Evolutionary conservation across 441 rosid species (phyloP).

Genomic region (Syzygium syzygioides): DNA sequence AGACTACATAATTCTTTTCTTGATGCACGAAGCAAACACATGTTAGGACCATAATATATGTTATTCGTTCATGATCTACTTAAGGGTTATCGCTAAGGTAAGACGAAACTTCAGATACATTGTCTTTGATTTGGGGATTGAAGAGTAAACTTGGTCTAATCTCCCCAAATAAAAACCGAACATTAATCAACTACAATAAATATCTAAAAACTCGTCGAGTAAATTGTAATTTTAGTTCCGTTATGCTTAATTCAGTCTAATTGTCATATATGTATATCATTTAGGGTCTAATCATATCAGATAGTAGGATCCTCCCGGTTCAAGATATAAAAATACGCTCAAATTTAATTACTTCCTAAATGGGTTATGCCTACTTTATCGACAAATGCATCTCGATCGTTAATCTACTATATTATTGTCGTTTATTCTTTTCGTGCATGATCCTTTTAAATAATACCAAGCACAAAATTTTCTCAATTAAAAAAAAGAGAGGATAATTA

Average conservation of each 20-base stretch:
- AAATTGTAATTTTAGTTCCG: not conserved
- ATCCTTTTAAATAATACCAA: not conserved
- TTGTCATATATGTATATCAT: not conserved
- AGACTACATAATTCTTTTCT: not conserved
- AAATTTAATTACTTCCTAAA: not conserved
- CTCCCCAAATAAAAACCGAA: not conserved
- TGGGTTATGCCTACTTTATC: fast-evolving
- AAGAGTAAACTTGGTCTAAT: not conserved
- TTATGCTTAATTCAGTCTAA: not conserved
- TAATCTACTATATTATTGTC: fast-evolving
- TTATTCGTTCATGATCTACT: no score
- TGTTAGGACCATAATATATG: not conserved
- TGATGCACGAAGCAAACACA: not conserved
- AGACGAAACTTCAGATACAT: not conserved
- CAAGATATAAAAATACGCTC: not conserved
- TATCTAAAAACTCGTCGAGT: not conserved
- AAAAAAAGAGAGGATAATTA: not conserved
- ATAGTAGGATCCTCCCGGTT: not conserved
- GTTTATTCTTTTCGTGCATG: not conserved
- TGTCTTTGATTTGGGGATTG: not conserved
- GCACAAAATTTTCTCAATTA: not conserved
- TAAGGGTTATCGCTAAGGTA: no score
- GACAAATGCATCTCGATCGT: not conserved
- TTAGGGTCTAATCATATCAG: not conserved
- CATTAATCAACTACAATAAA: not conserved